Evolutionary conservation across 495 filamentous ascomycete genomes (phyloP).

Genomic region (Penicillium flavigenum): DNA sequence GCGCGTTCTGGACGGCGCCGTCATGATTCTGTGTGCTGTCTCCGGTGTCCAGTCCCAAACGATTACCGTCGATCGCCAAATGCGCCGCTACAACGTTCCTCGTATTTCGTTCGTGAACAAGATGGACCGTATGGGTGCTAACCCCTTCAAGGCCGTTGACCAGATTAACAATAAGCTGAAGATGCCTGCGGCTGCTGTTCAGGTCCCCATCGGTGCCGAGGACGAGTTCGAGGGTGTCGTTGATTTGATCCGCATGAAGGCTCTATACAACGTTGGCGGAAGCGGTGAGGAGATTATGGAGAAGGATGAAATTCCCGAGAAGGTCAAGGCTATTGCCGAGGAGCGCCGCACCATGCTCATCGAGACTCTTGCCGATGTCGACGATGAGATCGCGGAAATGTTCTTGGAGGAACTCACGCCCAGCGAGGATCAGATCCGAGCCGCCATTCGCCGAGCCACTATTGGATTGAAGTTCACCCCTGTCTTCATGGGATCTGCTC

Average conservation of each 20-base stretch:
- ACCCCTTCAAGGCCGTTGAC: slow-evolving; percentile 96
- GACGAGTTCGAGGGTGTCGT: slow-evolving; percentile 93
- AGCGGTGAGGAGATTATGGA: slow-evolving; percentile 71
- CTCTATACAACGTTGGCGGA: slow-evolving; percentile 84
- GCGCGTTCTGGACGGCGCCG: slow-evolving; percentile 93
- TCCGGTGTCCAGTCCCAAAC: slow-evolving; percentile 97
- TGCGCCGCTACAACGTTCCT: slow-evolving; percentile 96
- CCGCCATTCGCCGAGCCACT: slow-evolving; percentile 85
- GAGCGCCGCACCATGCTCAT: slow-evolving; percentile 83
- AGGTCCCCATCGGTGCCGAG: slow-evolving; percentile 93
- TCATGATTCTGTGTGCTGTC: slow-evolving; percentile 98
- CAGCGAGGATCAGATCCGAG: slow-evolving; percentile 75
- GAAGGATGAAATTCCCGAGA: slow-evolving; percentile 76
- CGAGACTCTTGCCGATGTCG: slow-evolving; percentile 94
- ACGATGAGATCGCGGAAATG: slow-evolving; percentile 96
- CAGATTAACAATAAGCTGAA: slow-evolving; percentile 96
- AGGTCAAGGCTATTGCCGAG: slow-evolving; percentile 68
- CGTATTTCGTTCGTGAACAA: slow-evolving; percentile 97
- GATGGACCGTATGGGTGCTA: slow-evolving; percentile 99
- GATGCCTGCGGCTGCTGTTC: slow-evolving; percentile 87
- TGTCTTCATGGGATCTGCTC: slow-evolving; percentile 92
- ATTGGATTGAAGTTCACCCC: slow-evolving; percentile 89
- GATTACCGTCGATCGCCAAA: slow-evolving; percentile 97
- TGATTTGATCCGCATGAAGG: slow-evolving; percentile 87
- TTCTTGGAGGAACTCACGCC: slow-evolving; percentile 87